phyloP scores from a whole-genome alignment of 1,284 basidiomycete genomes.

The Athelia sp. region DNA sequence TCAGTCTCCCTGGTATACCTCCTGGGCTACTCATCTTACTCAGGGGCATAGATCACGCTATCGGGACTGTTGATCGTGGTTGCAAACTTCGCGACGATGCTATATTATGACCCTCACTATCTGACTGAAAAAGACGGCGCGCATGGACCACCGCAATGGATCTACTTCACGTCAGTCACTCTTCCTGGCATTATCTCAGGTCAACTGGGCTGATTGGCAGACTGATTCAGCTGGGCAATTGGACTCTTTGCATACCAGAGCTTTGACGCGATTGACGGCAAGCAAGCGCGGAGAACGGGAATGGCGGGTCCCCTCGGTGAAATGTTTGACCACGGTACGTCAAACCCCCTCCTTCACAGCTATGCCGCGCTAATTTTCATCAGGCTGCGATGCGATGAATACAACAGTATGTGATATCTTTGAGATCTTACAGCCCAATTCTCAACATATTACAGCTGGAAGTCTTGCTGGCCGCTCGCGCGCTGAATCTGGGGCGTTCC shows the following conservation, averaged over 20 bases:
- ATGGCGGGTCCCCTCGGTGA: constrained; percentile 97
- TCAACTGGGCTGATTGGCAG: not conserved
- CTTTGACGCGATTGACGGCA: constrained; percentile 86
- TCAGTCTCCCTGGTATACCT: constrained; percentile 31
- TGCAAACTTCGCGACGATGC: constrained; percentile 79
- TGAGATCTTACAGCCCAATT: constrained; percentile 10
- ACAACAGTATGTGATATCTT: constrained; percentile 64
- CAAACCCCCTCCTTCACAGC: constrained; percentile 1
- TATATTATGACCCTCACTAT: constrained; percentile 80
- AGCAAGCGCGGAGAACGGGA: constrained; percentile 91
- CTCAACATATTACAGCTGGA: constrained; percentile 57
- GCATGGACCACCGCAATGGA: constrained; percentile 69
- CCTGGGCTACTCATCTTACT: constrained; percentile 1
- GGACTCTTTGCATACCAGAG: constrained; percentile 94
- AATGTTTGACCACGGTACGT: constrained; percentile 91
- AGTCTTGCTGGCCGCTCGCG: constrained; percentile 76
- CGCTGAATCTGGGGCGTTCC: constrained; percentile 86
- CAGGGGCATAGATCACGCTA: constrained; percentile 72
- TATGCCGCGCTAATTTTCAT: not conserved
- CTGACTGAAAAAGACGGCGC: constrained; percentile 60
- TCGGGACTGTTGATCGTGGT: constrained; percentile 81
- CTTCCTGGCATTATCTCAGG: not conserved
- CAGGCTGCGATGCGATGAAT: constrained; percentile 88
- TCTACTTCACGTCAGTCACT: constrained; percentile 75
- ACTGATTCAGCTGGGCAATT: constrained; percentile 66